Conservation (phyloP, 2,329 filamentous ascomycete species). For the Aplosporella prunicola region DNA sequence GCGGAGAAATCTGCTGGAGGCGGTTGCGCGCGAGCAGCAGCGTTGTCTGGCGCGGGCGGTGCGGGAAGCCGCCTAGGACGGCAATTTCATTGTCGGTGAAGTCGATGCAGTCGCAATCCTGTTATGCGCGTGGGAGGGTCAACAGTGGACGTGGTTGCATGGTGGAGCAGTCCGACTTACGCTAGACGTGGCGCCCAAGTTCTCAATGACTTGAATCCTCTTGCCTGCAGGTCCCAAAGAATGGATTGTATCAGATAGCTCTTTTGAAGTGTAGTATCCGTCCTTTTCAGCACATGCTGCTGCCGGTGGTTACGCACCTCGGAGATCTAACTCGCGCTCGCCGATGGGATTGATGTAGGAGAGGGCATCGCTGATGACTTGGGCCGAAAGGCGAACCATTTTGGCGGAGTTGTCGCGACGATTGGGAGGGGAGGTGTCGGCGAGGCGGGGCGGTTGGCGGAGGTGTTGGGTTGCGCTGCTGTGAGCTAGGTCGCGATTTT, state of each 20-base stretch:
- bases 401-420: background rate
- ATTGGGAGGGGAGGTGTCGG: background rate
- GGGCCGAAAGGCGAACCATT: conserved; percentile 57
- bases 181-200: conserved; percentile 71
- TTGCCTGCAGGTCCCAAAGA: conserved; percentile 63
- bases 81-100: conserved; percentile 97
- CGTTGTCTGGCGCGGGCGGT: conserved; percentile 78
- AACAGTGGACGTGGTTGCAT: background rate
- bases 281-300: conserved; percentile 69
- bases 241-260: conserved; percentile 71
- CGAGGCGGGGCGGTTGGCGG: background rate
- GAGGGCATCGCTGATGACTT: conserved; percentile 87
- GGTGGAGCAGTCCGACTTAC: conserved; percentile 45
- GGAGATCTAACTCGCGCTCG: conserved; percentile 96
- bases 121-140: background rate
- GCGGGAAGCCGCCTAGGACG: conserved; percentile 81
- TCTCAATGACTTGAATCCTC: conserved; percentile 95
- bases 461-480: no score
- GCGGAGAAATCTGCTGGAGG: conserved; percentile 68
- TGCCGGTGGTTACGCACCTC: conserved; percentile 98
- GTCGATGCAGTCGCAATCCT: conserved; percentile 96
- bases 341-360: conserved; percentile 98
- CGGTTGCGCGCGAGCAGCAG: conserved; percentile 86
- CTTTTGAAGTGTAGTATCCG: conserved; percentile 82
- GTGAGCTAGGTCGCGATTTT: no score